These are phyloP conservation scores for Pleurostoma richardsiae DNA, from an alignment of 2,329 filamentous ascomycete genomes.

Conservation along the genomic window DNA sequence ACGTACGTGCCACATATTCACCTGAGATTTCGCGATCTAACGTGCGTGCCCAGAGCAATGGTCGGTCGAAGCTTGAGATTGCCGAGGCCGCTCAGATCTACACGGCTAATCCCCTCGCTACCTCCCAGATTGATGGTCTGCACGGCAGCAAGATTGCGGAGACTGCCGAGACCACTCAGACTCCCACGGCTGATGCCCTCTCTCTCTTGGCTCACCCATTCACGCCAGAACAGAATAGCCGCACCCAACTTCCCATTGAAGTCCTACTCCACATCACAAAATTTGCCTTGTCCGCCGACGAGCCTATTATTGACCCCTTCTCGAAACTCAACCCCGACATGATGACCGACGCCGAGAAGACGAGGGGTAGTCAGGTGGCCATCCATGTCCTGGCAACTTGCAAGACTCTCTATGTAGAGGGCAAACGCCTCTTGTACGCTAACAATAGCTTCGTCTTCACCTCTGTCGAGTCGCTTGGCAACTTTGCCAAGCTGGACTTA, in stretches of 20 bases:
- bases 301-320: slow-evolving; percentile 50
- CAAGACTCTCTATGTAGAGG: slow-evolving; percentile 43
- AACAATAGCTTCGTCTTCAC: slow-evolving; percentile 52
- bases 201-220: not conserved
- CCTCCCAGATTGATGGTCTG: too few relatives aligned
- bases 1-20: too few relatives aligned
- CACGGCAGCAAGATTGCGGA: too few relatives aligned
- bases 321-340: slow-evolving; percentile 36
- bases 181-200: too few relatives aligned
- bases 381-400: slow-evolving; percentile 49
- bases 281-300: slow-evolving; percentile 41
- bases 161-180: too few relatives aligned
- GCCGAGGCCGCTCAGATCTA: too few relatives aligned
- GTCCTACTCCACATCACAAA: slow-evolving; percentile 46
- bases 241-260: slow-evolving; percentile 45
- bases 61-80: too few relatives aligned
- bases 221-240: slow-evolving; percentile 12
- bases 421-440: slow-evolving; percentile 42
- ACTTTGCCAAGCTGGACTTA: slow-evolving; percentile 40
- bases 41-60: too few relatives aligned
- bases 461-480: slow-evolving; percentile 39
- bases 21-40: too few relatives aligned
- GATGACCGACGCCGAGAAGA: slow-evolving; percentile 36
- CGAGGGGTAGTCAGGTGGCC: slow-evolving; percentile 41
- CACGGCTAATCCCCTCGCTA: too few relatives aligned